A percentile compares a stretch with the other conserved stretches of the same genome.
phyloP scores from a whole-genome alignment of 169 alveolate species.

The Plasmodium gonderi region DNA sequence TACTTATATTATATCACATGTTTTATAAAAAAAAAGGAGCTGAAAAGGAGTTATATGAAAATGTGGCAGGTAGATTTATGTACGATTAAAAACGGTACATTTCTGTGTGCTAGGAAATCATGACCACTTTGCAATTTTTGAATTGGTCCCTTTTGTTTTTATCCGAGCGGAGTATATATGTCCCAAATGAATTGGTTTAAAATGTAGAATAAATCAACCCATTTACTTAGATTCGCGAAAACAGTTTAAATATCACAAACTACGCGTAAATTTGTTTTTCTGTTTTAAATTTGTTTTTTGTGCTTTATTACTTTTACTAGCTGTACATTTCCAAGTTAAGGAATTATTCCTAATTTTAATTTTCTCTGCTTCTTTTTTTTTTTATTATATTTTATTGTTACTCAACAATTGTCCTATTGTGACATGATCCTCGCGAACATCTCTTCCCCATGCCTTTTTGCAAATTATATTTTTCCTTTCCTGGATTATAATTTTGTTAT shows the following conservation, averaged over 20 bases:
- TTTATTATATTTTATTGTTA: too few relatives aligned
- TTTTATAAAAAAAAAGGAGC: slow-evolving; percentile 57
- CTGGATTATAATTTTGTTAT: not conserved
- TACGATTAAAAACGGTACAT: not conserved
- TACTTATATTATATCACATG: slow-evolving; percentile 32
- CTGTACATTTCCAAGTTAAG: not conserved
- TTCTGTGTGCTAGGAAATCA: too few relatives aligned
- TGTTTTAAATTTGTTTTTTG: not conserved
- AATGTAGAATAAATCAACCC: too few relatives aligned
- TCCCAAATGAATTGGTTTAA: not conserved
- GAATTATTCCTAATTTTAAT: not conserved
- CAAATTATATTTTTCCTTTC: not conserved
- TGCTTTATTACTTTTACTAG: not conserved
- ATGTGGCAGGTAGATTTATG: slow-evolving; percentile 74
- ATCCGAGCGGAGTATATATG: not conserved
- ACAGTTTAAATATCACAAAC: not conserved
- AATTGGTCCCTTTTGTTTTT: not conserved
- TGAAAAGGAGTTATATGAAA: slow-evolving; percentile 67
- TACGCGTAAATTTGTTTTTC: not conserved
- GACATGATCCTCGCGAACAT: too few relatives aligned
- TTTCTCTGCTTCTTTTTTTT: not conserved
- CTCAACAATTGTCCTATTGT: too few relatives aligned
- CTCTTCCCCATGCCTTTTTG: not conserved
- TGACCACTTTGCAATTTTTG: not conserved
- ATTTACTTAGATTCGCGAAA: too few relatives aligned